Evolutionary conservation across 2,329 filamentous ascomycete species (phyloP), one percentile per base, ranked within the genome.

Genomic region (Talaromyces sp.): DNA sequence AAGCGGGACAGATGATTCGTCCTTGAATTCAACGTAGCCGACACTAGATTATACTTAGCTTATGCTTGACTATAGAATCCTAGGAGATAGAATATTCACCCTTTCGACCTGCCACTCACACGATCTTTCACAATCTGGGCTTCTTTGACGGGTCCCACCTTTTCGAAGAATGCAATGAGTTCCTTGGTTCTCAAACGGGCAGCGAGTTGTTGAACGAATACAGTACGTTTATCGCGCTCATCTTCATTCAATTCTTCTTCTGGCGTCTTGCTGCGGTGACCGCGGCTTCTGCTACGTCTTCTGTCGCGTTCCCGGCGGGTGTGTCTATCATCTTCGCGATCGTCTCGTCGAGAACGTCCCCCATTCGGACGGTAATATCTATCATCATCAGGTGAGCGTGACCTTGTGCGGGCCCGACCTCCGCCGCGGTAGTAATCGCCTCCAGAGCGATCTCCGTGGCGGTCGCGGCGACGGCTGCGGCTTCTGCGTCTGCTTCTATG

Each of bases 121-220:
- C 95, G 87, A 72, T 99, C 95, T 79, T 98, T 98, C 60, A 99
- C 95, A 72, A 99, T 99, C 81, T 98, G 95, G 58, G 95, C 95
- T 76, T 98, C 95, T 71, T 95, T 96, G 61, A 99, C 95, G 42
- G 91, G 88, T 66, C 95, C 95, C 70, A 95, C 90, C 78, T 93
- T 93, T 76, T 96, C 92, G 73, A 99, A 99, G 77, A 99, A 99
- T 66, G 88, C 86, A 76, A 96, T 93, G 67, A 99, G 83, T 77
- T 98, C 92, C 72, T 92, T 92, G 62, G 91, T 96, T 70, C 93
- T 88, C 67, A 98, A 84, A 73, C 95, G 91, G 69, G 93, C 93
- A 69, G 95, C 95, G 73, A 99, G 89, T 79, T 99, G 95, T 82
- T 99, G 95, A 61, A 99, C 95, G 75, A 99, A 99, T 64, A 99